Evolutionary conservation across 805 yeast species (phyloP), one percentile per base, ranked within the genome.

Genomic region (Zygosaccharomyces kombuchaensis): DNA sequence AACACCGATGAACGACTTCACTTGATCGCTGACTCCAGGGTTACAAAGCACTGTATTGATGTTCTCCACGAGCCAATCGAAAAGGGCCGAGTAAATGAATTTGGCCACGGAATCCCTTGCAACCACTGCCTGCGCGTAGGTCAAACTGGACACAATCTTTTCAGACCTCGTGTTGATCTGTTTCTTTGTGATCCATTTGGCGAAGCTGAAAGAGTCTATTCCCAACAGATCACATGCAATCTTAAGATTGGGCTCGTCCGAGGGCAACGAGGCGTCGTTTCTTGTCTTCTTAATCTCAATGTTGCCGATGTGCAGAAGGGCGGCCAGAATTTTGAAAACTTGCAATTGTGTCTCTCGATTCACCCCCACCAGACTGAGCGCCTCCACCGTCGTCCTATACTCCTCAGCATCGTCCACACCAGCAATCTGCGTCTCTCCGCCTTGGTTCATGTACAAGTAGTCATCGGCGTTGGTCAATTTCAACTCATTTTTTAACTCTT

Each of bases 31-130:
- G 23, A 86, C 76, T 38, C 80, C 83, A 16, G 82, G 80, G 2
- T 89, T 81, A 60, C 90, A 84, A 57, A 93, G 76, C 60, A 87
- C 93, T 22, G 75, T 65, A 65, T 91, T 91, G 52, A 90, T 87
- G 53, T 81, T 82, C 34, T 76, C 82, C 19, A 91, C 98, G 47
- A 91, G 77, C 98, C 98, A 93, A 60, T 91, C 98, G 60, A 91
- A 91, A 49, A 93, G 70, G 2, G 96, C 84, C 5, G 97, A 80
- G 67, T 93, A 91, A 40, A 93, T 84, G 66, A 84, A 91, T 65
- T 91, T 93, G 40, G 98, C 88, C 45, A 93, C 93, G 12, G 99
- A 93, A 69, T 91, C 98, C 58, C 96, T 81, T 7, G 96, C 93
- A 27, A 91, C 96, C 16, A 80, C 57, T 4, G 98, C 95, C 63